phyloP scores from a whole-genome alignment of 192 early-diverging fungal species.

The Anaeromyces robustus region DNA sequence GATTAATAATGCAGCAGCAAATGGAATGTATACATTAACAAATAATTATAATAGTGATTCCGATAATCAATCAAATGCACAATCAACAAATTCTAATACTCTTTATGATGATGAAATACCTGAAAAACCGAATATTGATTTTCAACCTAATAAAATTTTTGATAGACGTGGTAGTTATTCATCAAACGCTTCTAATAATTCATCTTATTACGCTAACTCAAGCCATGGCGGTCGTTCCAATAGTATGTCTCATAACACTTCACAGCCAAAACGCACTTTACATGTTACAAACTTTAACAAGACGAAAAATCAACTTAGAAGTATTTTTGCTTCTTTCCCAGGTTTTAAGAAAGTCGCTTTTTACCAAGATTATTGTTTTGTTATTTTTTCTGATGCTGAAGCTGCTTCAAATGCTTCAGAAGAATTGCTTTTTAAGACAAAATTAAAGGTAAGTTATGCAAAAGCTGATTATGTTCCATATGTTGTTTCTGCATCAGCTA shows the following conservation, averaged over 20 bases:
- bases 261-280: slow-evolving; percentile 24
- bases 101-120: neutral
- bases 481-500: slow-evolving; percentile 11
- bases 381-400: slow-evolving; percentile 19
- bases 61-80: neutral
- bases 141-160: neutral
- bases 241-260: slow-evolving; percentile 1
- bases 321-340: slow-evolving; percentile 14
- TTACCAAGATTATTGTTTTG: slow-evolving; percentile 32
- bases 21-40: neutral
- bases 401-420: slow-evolving; percentile 22
- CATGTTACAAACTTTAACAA: slow-evolving; percentile 28
- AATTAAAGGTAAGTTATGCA: slow-evolving; percentile 28
- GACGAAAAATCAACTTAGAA: slow-evolving; percentile 12
- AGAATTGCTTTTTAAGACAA: slow-evolving; percentile 25
- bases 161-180: neutral
- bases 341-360: slow-evolving; percentile 27
- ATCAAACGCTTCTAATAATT: neutral
- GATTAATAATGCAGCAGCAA: neutral
- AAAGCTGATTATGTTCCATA: slow-evolving; percentile 28
- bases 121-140: neutral
- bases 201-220: neutral
- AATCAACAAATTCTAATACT: neutral
- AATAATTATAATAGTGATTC: neutral
- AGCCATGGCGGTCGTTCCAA: neutral